Evolutionary conservation across 495 filamentous ascomycete genomes (phyloP).

Genomic region (Penicillium egyptiacum): DNA sequence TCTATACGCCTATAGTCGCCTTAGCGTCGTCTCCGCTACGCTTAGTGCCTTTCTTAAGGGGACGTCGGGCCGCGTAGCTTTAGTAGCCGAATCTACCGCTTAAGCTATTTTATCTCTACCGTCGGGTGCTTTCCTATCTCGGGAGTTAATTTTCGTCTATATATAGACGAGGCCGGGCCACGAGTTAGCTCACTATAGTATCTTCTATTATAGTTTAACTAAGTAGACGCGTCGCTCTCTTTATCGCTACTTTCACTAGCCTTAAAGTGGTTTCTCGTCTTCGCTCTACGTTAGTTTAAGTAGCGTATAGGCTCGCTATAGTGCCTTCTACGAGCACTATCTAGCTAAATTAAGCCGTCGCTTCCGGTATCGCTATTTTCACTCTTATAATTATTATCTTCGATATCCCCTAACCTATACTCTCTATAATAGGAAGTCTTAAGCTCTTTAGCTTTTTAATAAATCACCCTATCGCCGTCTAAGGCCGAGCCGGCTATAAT

Average conservation of each 20-base stretch:
- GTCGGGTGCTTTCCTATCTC: not conserved
- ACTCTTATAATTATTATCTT: constrained; percentile 9
- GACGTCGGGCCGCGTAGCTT: not conserved
- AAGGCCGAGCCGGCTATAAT: constrained; percentile 16
- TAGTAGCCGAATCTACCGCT: not conserved
- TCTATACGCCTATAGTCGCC: not conserved
- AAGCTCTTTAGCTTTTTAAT: constrained; percentile 24
- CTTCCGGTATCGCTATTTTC: constrained; percentile 5
- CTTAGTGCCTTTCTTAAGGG: not conserved
- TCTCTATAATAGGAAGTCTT: constrained; percentile 13
- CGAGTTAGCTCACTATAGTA: not conserved
- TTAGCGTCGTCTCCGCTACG: not conserved
- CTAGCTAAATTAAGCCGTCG: no score
- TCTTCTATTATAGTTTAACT: not conserved
- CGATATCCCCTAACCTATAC: constrained; percentile 4
- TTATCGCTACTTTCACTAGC: not conserved
- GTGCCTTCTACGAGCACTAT: no score
- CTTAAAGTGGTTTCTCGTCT: not conserved
- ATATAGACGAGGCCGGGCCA: not conserved
- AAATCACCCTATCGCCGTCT: constrained; percentile 23
- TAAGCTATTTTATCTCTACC: not conserved
- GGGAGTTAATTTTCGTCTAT: not conserved
- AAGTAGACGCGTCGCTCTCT: not conserved
- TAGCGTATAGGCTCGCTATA: not conserved
- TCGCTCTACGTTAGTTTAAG: not conserved